A percentile compares a stretch with the other conserved stretches of the same genome.
Conservation (phyloP, 2,329 filamentous ascomycete species). For the Calonectria ilicicola region DNA sequence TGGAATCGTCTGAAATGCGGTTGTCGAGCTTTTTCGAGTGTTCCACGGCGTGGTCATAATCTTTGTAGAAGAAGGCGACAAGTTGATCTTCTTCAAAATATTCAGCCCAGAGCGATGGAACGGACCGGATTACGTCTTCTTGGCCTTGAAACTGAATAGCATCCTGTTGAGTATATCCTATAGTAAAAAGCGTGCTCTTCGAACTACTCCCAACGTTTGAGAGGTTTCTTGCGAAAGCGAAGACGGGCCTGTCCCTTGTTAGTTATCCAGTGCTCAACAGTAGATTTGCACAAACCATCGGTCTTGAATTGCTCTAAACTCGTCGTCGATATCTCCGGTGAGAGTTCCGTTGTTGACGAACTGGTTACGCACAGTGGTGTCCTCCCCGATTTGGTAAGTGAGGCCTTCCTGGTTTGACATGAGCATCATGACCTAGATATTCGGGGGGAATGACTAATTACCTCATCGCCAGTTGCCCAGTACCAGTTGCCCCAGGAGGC, state of each 20-base stretch:
- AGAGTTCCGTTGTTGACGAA: slow-evolving; percentile 75
- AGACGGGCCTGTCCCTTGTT: slow-evolving; percentile 67
- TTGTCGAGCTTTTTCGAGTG: slow-evolving; percentile 75
- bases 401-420: slow-evolving; percentile 51
- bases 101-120: slow-evolving; percentile 82
- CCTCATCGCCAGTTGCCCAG: slow-evolving; percentile 66
- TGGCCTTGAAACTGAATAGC: slow-evolving; percentile 81
- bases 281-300: slow-evolving; percentile 51
- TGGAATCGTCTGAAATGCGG: slow-evolving; percentile 75
- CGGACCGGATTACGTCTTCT: slow-evolving; percentile 65
- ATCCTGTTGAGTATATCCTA: slow-evolving; percentile 81
- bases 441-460: background rate
- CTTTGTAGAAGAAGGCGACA: slow-evolving; percentile 80
- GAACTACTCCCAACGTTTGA: slow-evolving; percentile 53
- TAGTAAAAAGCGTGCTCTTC: slow-evolving; percentile 73
- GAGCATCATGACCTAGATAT: background rate
- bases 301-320: slow-evolving; percentile 62
- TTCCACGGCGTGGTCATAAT: slow-evolving; percentile 71
- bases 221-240: slow-evolving; percentile 78
- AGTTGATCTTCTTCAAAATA: slow-evolving; percentile 74
- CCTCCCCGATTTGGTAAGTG: slow-evolving; percentile 77
- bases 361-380: slow-evolving; percentile 70
- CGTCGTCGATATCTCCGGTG: slow-evolving; percentile 71
- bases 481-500: slow-evolving; percentile 87
- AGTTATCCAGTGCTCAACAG: background rate